Percentiles rank a stretch among this genome's conserved stretches.
These are phyloP conservation scores for Neocucurbitaria cava DNA, from an alignment of 2,329 filamentous ascomycete genomes.

Conservation along the genomic window DNA sequence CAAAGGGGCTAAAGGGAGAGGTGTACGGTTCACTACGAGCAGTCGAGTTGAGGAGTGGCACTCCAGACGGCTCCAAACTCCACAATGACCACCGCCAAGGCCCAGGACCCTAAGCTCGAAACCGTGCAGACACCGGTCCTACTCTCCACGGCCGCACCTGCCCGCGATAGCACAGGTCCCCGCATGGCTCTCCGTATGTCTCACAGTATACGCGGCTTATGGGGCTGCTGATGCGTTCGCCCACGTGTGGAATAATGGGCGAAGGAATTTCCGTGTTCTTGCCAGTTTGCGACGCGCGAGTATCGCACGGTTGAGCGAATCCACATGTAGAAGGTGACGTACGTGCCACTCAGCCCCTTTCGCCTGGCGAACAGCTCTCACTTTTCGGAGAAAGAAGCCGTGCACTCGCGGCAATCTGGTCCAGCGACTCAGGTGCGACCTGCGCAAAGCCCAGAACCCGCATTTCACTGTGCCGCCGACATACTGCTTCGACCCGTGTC, in stretches of 20 bases:
- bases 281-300: background rate
- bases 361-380: constrained; percentile 8
- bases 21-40: background rate
- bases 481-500: constrained; percentile 1
- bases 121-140: background rate
- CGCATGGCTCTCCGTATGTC: background rate
- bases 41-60: background rate
- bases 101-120: background rate
- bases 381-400: constrained; percentile 10
- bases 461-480: constrained; percentile 8
- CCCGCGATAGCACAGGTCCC: background rate
- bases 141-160: background rate
- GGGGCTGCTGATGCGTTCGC: background rate
- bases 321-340: background rate
- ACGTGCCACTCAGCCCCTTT: constrained; percentile 15
- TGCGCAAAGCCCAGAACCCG: background rate
- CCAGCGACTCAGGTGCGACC: constrained; percentile 9
- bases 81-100: background rate
- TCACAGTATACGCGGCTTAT: background rate
- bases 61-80: background rate
- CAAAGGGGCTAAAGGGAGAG: background rate
- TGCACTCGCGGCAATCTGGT: constrained; percentile 15
- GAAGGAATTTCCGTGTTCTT: background rate
- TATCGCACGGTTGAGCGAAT: background rate
- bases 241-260: background rate